phyloP scores from a whole-genome alignment of 2,329 filamentous ascomycete species.

The Pyricularia sp. region DNA sequence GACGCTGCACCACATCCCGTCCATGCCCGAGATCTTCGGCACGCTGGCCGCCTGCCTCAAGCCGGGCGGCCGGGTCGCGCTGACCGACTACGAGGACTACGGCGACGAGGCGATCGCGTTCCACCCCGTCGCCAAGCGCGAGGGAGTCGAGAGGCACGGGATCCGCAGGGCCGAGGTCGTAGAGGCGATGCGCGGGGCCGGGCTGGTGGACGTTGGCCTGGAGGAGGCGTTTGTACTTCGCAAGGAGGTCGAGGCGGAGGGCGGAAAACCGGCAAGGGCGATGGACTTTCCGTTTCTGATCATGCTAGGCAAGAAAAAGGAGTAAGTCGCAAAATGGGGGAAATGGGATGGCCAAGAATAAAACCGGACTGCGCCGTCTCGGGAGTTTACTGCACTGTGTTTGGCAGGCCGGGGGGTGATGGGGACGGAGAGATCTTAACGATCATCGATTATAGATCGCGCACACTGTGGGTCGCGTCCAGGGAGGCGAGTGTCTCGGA shows the following conservation, averaged over 20 bases:
- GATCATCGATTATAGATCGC: neutral
- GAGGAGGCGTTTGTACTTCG: constrained; percentile 36
- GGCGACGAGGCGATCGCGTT: constrained; percentile 40
- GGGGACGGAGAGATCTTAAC: neutral
- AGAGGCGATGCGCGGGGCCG: constrained; percentile 31
- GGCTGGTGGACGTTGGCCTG: constrained; percentile 38
- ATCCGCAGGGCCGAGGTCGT: constrained; percentile 31
- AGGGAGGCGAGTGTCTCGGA: neutral
- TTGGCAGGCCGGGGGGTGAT: neutral
- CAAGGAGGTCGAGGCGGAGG: constrained; percentile 35
- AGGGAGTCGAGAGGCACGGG: constrained; percentile 45
- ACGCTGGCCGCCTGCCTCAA: constrained; percentile 37
- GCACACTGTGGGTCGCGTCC: neutral
- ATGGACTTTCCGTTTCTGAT: constrained; percentile 30
- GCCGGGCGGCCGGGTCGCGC: constrained; percentile 35
- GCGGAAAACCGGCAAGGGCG: constrained; percentile 13
- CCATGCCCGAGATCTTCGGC: constrained; percentile 28
- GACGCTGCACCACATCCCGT: constrained; percentile 45
- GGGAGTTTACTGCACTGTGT: neutral
- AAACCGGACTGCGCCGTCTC: neutral
- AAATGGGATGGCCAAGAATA: neutral
- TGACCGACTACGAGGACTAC: constrained; percentile 50
- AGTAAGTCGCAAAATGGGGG: neutral
- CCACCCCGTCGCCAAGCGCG: constrained; percentile 41
- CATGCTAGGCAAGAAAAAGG: constrained; percentile 21